Evolutionary conservation across 1,284 basidiomycete genomes (phyloP), one percentile per base, ranked within the genome.

Genomic region (Mycena citricolor): DNA sequence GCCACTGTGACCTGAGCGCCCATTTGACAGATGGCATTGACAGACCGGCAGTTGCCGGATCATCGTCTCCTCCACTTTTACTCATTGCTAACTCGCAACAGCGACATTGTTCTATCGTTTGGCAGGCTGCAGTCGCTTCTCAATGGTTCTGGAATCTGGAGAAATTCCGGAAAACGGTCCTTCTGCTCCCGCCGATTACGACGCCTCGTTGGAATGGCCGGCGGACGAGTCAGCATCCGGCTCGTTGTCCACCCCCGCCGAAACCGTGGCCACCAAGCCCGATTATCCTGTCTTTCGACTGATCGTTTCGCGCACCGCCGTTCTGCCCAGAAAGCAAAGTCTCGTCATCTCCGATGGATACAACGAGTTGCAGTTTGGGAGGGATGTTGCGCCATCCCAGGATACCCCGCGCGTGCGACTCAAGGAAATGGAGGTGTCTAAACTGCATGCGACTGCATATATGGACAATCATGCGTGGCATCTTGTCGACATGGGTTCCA

Each of bases 351-450:
- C 85, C 30, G 84, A 86, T 55, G 76, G 74, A 3, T 78, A 80
- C 55, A 59, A 69, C 4, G 80, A 87, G 60, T 67, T 80, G 5
- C 82, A 87, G 53, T 69, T 90, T 51, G 86, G 87, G 10, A 72
- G 87, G 34, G 86, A 90, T 57, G 59, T 71, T 22, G 67, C 76
- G 3, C 66, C 73, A 2, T 51, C 65, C 16, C 75, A 74, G 10
- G 68, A 69, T 23, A 75, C 64, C 2, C 83, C 86, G 11, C 73
- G 79, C 32, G 70, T 90, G 39, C 77, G 87, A 33, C 66, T 90
- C 25, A 88, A 86, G 61, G 86, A 90, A 64, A 84, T 90, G 80
- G 74, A 77, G 51, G 85, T 88, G 8, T 88, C 86, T 3, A 90
- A 89, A 62, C 54, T 86, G 40, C 87, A 90, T 57, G 83, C 86